These are phyloP conservation scores for Glycine soja DNA, from an alignment of 306 rosid genomes.

Conservation along the genomic window DNA sequence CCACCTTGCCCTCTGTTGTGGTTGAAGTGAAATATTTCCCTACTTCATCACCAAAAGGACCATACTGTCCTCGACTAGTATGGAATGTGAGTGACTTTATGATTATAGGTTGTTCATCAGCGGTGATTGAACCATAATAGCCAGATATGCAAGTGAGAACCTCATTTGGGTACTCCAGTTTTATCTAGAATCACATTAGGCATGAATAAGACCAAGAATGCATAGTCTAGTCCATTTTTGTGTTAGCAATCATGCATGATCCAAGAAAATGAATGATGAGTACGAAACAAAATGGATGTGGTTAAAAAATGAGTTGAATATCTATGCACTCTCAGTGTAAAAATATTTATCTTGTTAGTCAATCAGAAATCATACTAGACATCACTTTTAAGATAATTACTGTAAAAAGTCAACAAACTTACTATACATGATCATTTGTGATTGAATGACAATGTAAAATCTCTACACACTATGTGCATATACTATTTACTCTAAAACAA, in stretches of 20 bases:
- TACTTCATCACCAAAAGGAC: conserved; percentile 88
- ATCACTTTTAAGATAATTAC: background rate
- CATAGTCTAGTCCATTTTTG: background rate
- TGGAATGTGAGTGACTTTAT: conserved; percentile 77
- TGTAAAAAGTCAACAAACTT: background rate
- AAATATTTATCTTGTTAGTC: background rate
- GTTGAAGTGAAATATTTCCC: conserved; percentile 94
- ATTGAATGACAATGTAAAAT: background rate
- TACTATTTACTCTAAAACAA: background rate
- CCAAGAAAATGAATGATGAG: conserved; percentile 4
- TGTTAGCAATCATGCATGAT: conserved; percentile 31
- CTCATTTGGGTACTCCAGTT: conserved; percentile 87
- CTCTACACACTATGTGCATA: background rate
- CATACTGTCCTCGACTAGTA: conserved; percentile 83
- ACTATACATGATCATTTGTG: background rate
- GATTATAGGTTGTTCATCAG: conserved; percentile 56
- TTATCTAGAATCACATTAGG: conserved; percentile 59
- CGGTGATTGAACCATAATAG: conserved; percentile 63
- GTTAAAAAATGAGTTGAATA: background rate
- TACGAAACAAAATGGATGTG: background rate
- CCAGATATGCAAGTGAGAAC: conserved; percentile 79
- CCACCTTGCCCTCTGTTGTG: conserved; percentile 84
- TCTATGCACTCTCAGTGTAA: background rate
- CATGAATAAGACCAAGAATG: conserved; percentile 14
- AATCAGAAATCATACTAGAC: background rate